A percentile compares a stretch with the other conserved stretches of the same genome.
Evolutionary conservation across 1,139 yeast genomes (phyloP).

Genomic region (Hyphopichia wangnamkhiaoensis): DNA sequence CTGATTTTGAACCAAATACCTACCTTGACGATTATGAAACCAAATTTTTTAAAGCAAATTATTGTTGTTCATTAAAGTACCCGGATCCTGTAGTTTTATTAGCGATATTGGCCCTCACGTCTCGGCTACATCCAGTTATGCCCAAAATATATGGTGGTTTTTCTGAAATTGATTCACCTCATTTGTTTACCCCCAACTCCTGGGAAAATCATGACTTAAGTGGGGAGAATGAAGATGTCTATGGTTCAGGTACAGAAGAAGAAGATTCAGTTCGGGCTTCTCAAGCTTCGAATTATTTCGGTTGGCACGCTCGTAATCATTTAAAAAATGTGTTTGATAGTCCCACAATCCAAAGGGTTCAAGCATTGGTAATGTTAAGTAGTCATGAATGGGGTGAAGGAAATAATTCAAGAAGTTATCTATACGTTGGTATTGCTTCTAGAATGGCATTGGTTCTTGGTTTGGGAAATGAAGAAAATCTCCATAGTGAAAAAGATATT

Average conservation of each 20-base stretch:
- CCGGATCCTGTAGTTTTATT: constrained; percentile 35
- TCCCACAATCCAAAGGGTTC: constrained; percentile 38
- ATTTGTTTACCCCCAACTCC: constrained; percentile 22
- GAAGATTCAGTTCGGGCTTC: constrained; percentile 15
- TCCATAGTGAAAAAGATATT: constrained; percentile 13
- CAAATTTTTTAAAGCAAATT: constrained; percentile 14
- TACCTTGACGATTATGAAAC: constrained; percentile 23
- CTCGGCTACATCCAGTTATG: constrained; percentile 32
- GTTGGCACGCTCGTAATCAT: constrained; percentile 35
- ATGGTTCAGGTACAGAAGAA: constrained; percentile 1
- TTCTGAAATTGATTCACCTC: constrained; percentile 25
- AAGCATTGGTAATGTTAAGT: constrained; percentile 35
- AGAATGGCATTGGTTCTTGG: constrained; percentile 41
- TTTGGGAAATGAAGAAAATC: constrained; percentile 23
- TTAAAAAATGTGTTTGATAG: constrained; percentile 35
- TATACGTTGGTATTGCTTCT: constrained; percentile 40
- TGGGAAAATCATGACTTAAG: constrained; percentile 5
- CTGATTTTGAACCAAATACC: constrained; percentile 27
- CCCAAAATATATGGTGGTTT: constrained; percentile 32
- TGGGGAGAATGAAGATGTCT: not conserved
- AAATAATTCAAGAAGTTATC: constrained; percentile 36
- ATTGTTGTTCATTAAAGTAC: constrained; percentile 15
- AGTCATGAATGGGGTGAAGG: constrained; percentile 47
- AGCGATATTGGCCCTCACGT: constrained; percentile 35
- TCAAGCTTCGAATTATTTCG: constrained; percentile 39